A percentile compares a stretch with the other conserved stretches of the same genome.
phyloP scores from a whole-genome alignment of 2,329 filamentous ascomycete genomes.

The Aspergillus phoenicis region DNA sequence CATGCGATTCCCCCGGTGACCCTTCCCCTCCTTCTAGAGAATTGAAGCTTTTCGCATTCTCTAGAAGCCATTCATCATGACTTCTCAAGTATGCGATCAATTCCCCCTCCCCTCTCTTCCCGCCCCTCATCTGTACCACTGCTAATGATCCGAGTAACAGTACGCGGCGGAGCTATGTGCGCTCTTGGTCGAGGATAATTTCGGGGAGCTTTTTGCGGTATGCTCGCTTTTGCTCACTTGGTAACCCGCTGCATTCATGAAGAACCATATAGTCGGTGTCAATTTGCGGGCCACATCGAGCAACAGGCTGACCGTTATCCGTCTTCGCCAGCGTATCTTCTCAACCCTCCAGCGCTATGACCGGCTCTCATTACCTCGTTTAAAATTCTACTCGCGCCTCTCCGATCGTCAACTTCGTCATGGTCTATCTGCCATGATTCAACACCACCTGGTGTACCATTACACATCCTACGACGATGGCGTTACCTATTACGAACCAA shows the following conservation, averaged over 20 bases:
- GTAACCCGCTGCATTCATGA: neutral
- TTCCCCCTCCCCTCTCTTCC: slow-evolving; percentile 10
- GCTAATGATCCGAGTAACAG: slow-evolving; percentile 44
- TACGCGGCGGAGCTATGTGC: slow-evolving; percentile 84
- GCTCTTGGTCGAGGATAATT: slow-evolving; percentile 83
- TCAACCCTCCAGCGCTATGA: slow-evolving; percentile 76
- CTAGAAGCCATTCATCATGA: slow-evolving; percentile 63
- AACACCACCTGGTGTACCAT: slow-evolving; percentile 83
- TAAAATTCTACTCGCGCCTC: slow-evolving; percentile 73
- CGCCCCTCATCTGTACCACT: slow-evolving; percentile 22
- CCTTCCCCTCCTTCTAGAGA: slow-evolving; percentile 70
- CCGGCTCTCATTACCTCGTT: slow-evolving; percentile 69
- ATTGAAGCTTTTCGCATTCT: slow-evolving; percentile 69
- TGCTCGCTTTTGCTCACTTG: slow-evolving; percentile 36
- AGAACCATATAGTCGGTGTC: neutral
- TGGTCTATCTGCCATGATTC: slow-evolving; percentile 80
- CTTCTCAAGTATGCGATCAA: slow-evolving; percentile 56
- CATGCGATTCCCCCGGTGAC: slow-evolving; percentile 61
- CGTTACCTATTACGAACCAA: slow-evolving; percentile 78
- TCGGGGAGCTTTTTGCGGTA: slow-evolving; percentile 91
- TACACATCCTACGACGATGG: slow-evolving; percentile 64
- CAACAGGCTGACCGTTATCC: slow-evolving; percentile 9
- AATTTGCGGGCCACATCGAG: neutral
- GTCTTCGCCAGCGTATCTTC: slow-evolving; percentile 73
- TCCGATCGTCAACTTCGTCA: slow-evolving; percentile 75